Conservation (phyloP, 208 protist genomes). For the Acanthamoeba sp. region DNA sequence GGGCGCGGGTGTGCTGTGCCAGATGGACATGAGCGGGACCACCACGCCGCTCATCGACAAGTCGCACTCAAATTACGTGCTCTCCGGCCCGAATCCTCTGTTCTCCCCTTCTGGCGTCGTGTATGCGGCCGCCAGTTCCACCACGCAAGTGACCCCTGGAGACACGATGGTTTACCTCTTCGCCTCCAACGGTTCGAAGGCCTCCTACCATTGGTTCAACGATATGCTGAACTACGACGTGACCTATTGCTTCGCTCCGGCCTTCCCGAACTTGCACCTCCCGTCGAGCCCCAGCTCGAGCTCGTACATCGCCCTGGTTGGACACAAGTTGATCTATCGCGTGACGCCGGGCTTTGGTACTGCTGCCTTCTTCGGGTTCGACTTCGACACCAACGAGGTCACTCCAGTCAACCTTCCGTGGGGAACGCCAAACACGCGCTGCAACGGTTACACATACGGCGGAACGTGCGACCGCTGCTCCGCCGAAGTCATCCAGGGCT, state of each 20-base stretch:
- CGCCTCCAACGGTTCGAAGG: constrained; percentile 11
- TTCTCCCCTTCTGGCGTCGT: constrained; percentile 4
- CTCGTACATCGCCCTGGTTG: not conserved
- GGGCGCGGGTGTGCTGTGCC: not conserved
- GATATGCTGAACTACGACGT: constrained; percentile 29
- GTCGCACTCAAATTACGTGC: constrained; percentile 27
- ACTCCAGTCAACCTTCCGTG: constrained; percentile 18
- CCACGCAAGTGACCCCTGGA: not conserved
- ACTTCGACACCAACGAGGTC: constrained; percentile 18
- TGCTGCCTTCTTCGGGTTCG: constrained; percentile 24
- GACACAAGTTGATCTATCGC: constrained; percentile 23
- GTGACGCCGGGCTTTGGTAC: constrained; percentile 8
- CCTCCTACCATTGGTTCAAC: constrained; percentile 38
- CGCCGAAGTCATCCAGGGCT: constrained; percentile 7
- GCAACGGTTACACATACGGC: not conserved
- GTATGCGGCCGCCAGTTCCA: not conserved
- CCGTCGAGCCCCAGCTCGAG: constrained; percentile 1
- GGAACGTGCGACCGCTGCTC: constrained; percentile 17
- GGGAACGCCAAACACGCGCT: constrained; percentile 21
- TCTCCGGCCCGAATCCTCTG: not conserved
- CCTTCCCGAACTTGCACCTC: constrained; percentile 35
- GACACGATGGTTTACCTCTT: constrained; percentile 24
- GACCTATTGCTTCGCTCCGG: constrained; percentile 28
- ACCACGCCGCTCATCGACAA: constrained; percentile 22
- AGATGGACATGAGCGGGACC: constrained; percentile 39